Base-by-base conservation (phyloP, 768 basidiomycete species). In the Rhodocollybia butyracea region DNA sequence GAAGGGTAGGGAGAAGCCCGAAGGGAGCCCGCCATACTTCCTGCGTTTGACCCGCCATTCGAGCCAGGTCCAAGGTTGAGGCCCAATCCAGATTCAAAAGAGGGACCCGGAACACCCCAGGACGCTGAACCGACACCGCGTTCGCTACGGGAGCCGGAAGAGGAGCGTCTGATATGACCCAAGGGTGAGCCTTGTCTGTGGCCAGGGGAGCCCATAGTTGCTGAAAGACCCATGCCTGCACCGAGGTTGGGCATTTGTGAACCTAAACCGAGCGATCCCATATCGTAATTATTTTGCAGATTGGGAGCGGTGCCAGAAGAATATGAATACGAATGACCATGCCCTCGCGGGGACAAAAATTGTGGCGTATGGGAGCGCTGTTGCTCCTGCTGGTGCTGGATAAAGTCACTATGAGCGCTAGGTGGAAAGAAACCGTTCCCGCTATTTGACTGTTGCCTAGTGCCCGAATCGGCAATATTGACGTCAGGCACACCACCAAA, bases 1-100 rank as follows among this genome's bases (percentile, higher is more conserved):
- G 79, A 82, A 0, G 87, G 87, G 64, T 86, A 90, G 8, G 53
- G 53, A 19, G 53, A 54, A 31, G 53, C 53, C 11, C 53, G 39
- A 34, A 54, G 39, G 3, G 39, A 42, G 10, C 53, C 53, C n/a
- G 39, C 24, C 8, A 54, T 54, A 12, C 53, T 54, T 15, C 53
- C 53, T 11, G 53, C 53, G 17, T 36, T 42, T 11, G 39, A 42
- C 0, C 42, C 43, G 31, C 34, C 40, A 21, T 36, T 50, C 30
- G 32, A 40, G 4, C 53, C 53, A 22, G 53, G 43, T 17, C 53
- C 53, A n/a, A 26, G n/a, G 8, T 19, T 38, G 27, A 43, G 31
- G 12, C 53, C 53, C 19, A 43, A 45, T 5, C 43, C 42, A 7
- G 41, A 42, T 11, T 43, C 51, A 21, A 24, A 43, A 24, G 19